phyloP scores from a whole-genome alignment of 345 rosid genomes.

The Hirschfeldia incana region DNA sequence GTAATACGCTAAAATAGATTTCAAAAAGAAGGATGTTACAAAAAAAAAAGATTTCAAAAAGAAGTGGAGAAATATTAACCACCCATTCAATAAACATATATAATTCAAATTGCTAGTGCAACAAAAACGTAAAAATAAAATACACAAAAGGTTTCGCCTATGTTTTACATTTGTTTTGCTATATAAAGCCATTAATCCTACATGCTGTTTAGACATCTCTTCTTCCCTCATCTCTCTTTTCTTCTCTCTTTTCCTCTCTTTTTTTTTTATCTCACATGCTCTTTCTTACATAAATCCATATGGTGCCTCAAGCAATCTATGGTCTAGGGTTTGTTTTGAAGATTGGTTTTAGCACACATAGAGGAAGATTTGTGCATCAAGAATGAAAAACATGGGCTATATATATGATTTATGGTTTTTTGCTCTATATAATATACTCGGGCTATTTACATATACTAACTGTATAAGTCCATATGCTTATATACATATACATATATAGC shows the following conservation, averaged over 20 bases:
- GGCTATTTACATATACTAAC: background rate
- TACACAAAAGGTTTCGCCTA: conserved; percentile 17
- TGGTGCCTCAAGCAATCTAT: background rate
- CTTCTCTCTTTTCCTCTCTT: background rate
- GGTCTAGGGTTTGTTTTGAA: conserved; percentile 31
- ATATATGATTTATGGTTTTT: background rate
- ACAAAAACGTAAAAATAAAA: background rate
- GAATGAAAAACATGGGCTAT: background rate
- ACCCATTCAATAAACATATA: conserved; percentile 3
- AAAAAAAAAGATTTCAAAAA: conserved; percentile 6
- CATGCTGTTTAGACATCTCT: conserved; percentile 16
- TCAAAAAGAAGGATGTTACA: conserved; percentile 23
- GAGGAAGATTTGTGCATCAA: conserved; percentile 17
- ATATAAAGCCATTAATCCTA: conserved; percentile 34
- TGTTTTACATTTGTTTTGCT: conserved; percentile 31
- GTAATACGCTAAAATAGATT: conserved; percentile 4
- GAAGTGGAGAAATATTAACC: conserved; percentile 30
- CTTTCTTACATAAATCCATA: background rate
- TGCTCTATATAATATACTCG: conserved; percentile 9
- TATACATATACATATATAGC: background rate
- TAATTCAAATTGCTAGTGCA: conserved; percentile 12
- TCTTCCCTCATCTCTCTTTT: conserved; percentile 15
- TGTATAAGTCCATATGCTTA: background rate
- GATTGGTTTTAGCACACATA: conserved; percentile 8
- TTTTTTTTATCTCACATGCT: background rate